Percentiles rank a stretch among this genome's conserved stretches.
Conservation (phyloP, 805 yeast species). For the Saturnispora ahearnii region DNA sequence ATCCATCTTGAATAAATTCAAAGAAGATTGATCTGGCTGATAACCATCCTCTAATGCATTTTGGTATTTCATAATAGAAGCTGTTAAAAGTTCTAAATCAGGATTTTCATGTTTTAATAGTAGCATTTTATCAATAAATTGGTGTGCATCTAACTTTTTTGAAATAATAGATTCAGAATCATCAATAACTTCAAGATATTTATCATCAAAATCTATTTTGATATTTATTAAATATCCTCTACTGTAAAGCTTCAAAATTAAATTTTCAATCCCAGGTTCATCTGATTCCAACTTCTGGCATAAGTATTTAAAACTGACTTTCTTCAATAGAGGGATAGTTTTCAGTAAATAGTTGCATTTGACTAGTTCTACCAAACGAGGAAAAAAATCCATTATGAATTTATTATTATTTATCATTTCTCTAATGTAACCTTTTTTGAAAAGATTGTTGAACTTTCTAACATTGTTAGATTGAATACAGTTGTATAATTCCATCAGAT, state of each 20-base stretch:
- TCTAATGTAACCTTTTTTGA: conserved; percentile 6
- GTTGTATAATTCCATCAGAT: conserved; percentile 22
- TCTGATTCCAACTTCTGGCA: conserved; percentile 16
- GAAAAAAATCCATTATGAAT: conserved; percentile 19
- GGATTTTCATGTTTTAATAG: not conserved
- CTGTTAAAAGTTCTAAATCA: not conserved
- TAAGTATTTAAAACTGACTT: conserved; percentile 17
- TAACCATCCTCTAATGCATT: not conserved
- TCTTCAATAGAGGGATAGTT: conserved; percentile 18
- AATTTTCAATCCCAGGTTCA: conserved; percentile 15
- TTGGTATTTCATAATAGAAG: not conserved
- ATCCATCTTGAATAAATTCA: not conserved
- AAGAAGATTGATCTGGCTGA: not conserved
- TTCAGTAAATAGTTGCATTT: conserved; percentile 19
- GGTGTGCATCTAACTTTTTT: conserved; percentile 1
- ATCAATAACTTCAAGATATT: conserved; percentile 12
- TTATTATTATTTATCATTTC: conserved; percentile 11
- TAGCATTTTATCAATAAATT: not conserved
- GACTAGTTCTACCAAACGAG: conserved; percentile 20
- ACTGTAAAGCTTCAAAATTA: conserved; percentile 20
- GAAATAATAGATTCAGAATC: not conserved
- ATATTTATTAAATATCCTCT: conserved; percentile 19
- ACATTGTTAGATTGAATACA: conserved; percentile 22
- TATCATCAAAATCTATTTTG: conserved; percentile 21
- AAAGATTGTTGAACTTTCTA: conserved; percentile 15